Base-by-base conservation (phyloP, 148 eudicot genomes). In the Fagopyrum homotropicum region DNA sequence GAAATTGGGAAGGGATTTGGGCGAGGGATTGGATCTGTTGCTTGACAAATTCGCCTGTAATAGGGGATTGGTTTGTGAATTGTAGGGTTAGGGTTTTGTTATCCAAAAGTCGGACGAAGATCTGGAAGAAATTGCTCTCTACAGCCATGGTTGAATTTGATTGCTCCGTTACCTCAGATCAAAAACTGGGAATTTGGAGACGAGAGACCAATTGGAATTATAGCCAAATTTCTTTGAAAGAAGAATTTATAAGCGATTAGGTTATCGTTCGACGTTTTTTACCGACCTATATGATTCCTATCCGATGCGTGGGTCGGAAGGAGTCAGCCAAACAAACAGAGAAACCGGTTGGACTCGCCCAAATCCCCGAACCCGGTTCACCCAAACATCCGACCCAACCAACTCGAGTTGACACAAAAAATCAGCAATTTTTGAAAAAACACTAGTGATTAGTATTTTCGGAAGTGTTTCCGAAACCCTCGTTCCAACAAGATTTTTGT, bases 71-170 rank as follows among this genome's bases (percentile, higher is more conserved):
- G 49, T 80, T 54, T n/a, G 82, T 77, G 75, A 84, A 80, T 80
- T 86, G 91, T 14, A 91, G 84, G 73, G 85, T 80, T 85, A 79
- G 84, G 87, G 89, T 85, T 74, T 81, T 84, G 71, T 86, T 85
- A 66, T 89, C 82, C 61, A 88, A 59, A 22, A 90, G 73, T 76
- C 82, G 87, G 50, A 89, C 78, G 79, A 85, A 76, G 8, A 85
- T 49, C 80, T 90, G 96, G 63, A 79, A 73, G 74, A 72, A 77
- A 12, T 76, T 54, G 48, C 48, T n/a, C 9, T 78, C 77, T 3
- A 77, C 79, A 19, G 75, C 73, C 85, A 82, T 82, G 19, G 54
- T 69, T 76, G 75, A 72, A 66, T 40, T 57, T 4, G 71, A 66
- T 14, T 35, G 17, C 15, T 35, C 70, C 15, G 69, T 45, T 30